Conservation (phyloP, 306 rosid species). For the Corylus heterophylla region DNA sequence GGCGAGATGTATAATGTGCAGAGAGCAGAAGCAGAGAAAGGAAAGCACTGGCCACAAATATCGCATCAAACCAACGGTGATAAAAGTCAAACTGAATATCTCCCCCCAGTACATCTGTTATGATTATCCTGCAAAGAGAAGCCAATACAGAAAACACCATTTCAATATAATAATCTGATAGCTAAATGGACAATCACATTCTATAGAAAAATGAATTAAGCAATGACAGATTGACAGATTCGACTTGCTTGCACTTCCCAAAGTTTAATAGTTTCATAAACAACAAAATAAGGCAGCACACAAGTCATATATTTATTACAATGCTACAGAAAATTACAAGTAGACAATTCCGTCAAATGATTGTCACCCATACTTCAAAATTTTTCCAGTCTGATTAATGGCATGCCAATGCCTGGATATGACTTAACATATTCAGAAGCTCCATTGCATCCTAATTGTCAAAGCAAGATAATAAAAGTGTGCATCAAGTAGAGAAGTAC, state of each 20-base stretch:
- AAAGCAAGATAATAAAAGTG: too few relatives aligned
- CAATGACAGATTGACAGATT: background rate
- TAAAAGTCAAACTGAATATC: constrained; percentile 98
- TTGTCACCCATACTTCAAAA: background rate
- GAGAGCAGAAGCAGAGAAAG: constrained; percentile 93
- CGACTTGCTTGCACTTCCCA: background rate
- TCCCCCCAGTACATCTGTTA: constrained; percentile 98
- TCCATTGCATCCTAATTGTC: background rate
- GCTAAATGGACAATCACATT: background rate
- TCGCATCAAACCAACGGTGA: constrained; percentile 99
- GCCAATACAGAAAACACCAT: constrained; percentile 18
- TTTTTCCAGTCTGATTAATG: background rate
- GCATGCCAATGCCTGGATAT: background rate
- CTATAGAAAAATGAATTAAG: background rate
- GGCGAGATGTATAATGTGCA: constrained; percentile 95
- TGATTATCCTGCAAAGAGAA: constrained; percentile 72
- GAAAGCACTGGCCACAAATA: constrained; percentile 97
- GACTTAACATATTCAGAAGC: background rate
- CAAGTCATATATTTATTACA: background rate
- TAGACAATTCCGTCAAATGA: background rate
- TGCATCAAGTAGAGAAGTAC: too few relatives aligned
- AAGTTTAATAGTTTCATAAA: background rate
- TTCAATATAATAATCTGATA: background rate
- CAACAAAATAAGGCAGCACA: background rate
- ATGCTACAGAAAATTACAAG: background rate